These are phyloP conservation scores for Ceratocystis alfenasii DNA, from an alignment of 2,329 filamentous ascomycete genomes.

Conservation along the genomic window DNA sequence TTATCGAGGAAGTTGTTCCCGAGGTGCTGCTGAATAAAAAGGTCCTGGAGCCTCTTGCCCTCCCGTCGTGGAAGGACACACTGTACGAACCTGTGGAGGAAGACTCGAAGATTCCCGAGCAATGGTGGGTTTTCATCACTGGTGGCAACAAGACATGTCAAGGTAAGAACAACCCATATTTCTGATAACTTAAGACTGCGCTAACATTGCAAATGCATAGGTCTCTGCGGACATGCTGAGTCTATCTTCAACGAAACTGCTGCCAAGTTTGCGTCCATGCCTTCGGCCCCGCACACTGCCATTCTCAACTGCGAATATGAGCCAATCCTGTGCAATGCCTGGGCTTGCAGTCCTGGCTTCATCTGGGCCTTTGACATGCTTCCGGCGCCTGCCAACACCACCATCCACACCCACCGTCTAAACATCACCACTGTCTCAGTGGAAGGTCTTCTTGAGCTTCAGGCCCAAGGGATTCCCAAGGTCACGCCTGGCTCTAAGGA, in stretches of 20 bases:
- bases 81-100: constrained; percentile 51
- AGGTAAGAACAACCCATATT: constrained; percentile 32
- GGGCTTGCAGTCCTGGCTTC: constrained; percentile 52
- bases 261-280: constrained; percentile 47
- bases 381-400: constrained; percentile 50
- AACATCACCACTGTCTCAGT: constrained; percentile 58
- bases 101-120: constrained; percentile 50
- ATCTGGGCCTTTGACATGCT: constrained; percentile 58
- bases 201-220: constrained; percentile 30
- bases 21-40: constrained; percentile 30
- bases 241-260: constrained; percentile 55
- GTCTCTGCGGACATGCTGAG: constrained; percentile 53
- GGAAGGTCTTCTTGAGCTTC: constrained; percentile 49
- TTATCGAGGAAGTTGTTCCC: constrained; percentile 33
- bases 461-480: constrained; percentile 40
- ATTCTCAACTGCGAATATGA: constrained; percentile 63
- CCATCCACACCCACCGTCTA: constrained; percentile 52
- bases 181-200: not conserved
- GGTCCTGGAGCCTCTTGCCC: constrained; percentile 42
- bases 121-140: constrained; percentile 65
- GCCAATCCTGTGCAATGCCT: constrained; percentile 61
- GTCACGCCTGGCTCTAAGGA: not conserved
- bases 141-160: constrained; percentile 72
- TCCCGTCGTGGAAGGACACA: constrained; percentile 59
- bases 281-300: constrained; percentile 54